Conservation (phyloP, 257 asterid species). For the Solanum lycopersicoides region DNA sequence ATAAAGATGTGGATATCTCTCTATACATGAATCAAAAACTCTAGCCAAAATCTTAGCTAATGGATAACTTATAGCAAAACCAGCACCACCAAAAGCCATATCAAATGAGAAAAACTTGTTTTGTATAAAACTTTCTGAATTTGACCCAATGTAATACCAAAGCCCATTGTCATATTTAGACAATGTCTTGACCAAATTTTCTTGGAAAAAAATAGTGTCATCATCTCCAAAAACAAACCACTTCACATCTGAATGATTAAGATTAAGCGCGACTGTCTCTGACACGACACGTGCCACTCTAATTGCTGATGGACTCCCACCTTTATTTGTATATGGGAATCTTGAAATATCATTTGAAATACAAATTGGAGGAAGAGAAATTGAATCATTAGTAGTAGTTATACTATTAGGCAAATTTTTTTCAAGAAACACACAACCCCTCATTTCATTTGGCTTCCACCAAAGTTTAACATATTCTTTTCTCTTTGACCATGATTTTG, state of each 20-base stretch:
- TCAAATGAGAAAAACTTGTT: conserved; percentile 46
- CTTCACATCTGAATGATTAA: conserved; percentile 15
- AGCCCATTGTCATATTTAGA: conserved; percentile 42
- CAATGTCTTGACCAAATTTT: conserved; percentile 44
- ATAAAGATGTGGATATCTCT: conserved; percentile 52
- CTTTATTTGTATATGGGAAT: background rate
- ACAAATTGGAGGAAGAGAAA: background rate
- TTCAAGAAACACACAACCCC: conserved; percentile 76
- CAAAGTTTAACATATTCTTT: conserved; percentile 46
- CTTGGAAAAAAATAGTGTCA: conserved; percentile 55
- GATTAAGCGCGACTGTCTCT: background rate
- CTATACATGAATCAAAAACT: conserved; percentile 52
- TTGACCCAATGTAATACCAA: conserved; percentile 56
- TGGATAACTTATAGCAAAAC: conserved; percentile 62
- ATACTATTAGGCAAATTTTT: background rate
- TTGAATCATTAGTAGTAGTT: background rate
- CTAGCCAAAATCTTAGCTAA: conserved; percentile 49
- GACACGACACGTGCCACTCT: background rate
- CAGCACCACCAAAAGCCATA: conserved; percentile 87
- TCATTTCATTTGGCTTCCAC: conserved; percentile 64
- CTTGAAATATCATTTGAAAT: background rate
- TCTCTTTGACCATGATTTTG: conserved; percentile 39
- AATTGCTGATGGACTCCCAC: background rate
- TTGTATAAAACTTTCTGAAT: conserved; percentile 65
- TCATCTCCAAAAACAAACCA: conserved; percentile 82